These are phyloP conservation scores for Diaporthe helianthi DNA, from an alignment of 2,329 filamentous ascomycete genomes.

Conservation along the genomic window DNA sequence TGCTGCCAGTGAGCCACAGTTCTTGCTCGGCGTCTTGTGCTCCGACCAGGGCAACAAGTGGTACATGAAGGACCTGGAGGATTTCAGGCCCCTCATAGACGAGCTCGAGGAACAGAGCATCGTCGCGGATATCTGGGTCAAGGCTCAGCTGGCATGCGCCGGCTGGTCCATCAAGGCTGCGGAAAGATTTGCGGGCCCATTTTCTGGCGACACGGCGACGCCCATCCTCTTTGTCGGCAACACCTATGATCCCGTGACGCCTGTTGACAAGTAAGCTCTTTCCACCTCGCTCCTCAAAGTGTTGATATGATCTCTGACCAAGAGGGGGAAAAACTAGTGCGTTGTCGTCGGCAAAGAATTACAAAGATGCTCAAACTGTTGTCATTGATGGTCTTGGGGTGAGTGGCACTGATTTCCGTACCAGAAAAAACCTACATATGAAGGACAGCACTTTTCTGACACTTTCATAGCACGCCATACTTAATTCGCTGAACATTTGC, in stretches of 20 bases:
- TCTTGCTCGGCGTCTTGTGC: conserved; percentile 28
- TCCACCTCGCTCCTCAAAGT: neutral
- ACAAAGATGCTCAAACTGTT: conserved; percentile 31
- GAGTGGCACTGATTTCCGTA: neutral
- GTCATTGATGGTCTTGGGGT: conserved; percentile 32
- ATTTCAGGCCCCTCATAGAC: conserved; percentile 27
- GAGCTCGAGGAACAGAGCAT: conserved; percentile 30
- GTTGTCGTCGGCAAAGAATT: conserved; percentile 27
- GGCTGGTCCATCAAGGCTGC: conserved; percentile 33
- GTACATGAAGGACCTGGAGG: conserved; percentile 33
- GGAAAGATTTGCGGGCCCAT: conserved; percentile 33
- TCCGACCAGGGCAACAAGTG: conserved; percentile 34
- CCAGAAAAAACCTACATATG: too few relatives aligned
- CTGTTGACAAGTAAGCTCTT: conserved; percentile 33
- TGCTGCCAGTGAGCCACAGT: conserved; percentile 9
- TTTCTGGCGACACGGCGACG: conserved; percentile 31
- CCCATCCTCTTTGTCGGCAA: conserved; percentile 36
- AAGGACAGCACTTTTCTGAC: neutral
- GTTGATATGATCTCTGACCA: neutral
- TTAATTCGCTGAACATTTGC: neutral
- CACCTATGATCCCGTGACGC: conserved; percentile 35
- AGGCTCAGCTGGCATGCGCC: conserved; percentile 26
- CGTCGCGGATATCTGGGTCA: conserved; percentile 31
- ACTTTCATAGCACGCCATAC: neutral
- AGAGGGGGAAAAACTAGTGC: conserved; percentile 12